A percentile compares a stretch with the other conserved stretches of the same genome.
Evolutionary conservation across 2,329 filamentous ascomycete species (phyloP).

Genomic region (Cadophora malorum): DNA sequence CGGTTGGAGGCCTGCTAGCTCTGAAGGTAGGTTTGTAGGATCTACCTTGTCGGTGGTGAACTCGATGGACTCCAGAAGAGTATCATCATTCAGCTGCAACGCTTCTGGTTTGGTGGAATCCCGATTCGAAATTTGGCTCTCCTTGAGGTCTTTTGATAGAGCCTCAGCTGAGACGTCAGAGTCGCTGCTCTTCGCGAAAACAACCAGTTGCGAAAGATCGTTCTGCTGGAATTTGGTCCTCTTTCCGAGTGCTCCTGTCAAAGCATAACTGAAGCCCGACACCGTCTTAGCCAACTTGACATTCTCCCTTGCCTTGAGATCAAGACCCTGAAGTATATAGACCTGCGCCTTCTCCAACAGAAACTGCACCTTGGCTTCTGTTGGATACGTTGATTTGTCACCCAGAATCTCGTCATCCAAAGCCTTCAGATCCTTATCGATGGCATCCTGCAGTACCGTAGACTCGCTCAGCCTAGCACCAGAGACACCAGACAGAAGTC

Average conservation of each 20-base stretch:
- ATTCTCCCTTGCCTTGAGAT: slow-evolving; percentile 74
- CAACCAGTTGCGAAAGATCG: slow-evolving; percentile 85
- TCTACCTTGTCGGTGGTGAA: slow-evolving; percentile 61
- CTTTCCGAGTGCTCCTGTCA: slow-evolving; percentile 89
- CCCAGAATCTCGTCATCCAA: slow-evolving; percentile 53
- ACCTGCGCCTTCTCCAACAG: slow-evolving; percentile 83
- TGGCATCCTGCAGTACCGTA: slow-evolving; percentile 63
- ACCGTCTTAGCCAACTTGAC: slow-evolving; percentile 70
- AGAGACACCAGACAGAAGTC: slow-evolving; percentile 55
- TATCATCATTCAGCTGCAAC: slow-evolving; percentile 88
- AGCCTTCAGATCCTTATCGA: slow-evolving; percentile 63
- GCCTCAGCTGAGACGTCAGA: slow-evolving; percentile 28
- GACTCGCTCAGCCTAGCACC: slow-evolving; percentile 56
- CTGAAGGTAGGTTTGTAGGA: slow-evolving; percentile 60
- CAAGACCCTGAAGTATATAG: slow-evolving; percentile 82
- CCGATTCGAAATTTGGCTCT: slow-evolving; percentile 32
- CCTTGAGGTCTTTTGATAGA: slow-evolving; percentile 32
- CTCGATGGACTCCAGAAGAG: slow-evolving; percentile 83
- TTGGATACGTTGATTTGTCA: slow-evolving; percentile 48
- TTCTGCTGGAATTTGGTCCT: slow-evolving; percentile 81
- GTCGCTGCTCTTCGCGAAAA: slow-evolving; percentile 77
- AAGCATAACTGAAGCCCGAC: slow-evolving; percentile 77
- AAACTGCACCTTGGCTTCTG: slow-evolving; percentile 69
- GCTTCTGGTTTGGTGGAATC: slow-evolving; percentile 63
- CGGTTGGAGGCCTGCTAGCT: slow-evolving; percentile 71